These are phyloP conservation scores for Podospora sp. DNA, from an alignment of 495 filamentous ascomycete species.

Conservation along the genomic window DNA sequence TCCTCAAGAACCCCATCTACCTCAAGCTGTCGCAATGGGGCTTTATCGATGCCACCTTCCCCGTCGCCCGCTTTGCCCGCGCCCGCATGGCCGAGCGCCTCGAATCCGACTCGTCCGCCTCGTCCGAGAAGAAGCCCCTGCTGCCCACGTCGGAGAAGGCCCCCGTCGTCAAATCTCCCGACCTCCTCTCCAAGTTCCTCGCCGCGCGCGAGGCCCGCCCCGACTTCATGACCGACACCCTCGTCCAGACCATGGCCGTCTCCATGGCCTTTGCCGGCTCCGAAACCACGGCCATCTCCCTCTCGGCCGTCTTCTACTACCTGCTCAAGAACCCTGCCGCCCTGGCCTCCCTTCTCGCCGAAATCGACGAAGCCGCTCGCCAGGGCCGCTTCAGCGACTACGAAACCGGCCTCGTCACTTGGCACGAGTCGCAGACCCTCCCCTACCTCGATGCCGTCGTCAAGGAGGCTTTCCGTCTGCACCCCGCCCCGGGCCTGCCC, in stretches of 20 bases:
- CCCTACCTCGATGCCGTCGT: conserved; percentile 68
- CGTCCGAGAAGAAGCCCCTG: conserved; percentile 31
- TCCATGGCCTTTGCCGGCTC: conserved; percentile 67
- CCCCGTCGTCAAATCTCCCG: conserved; percentile 52
- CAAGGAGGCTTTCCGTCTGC: conserved; percentile 68
- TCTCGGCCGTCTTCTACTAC: conserved; percentile 67
- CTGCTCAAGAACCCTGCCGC: conserved; percentile 56
- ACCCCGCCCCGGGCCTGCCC: conserved; percentile 63
- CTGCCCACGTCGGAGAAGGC: conserved; percentile 44
- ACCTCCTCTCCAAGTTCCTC: conserved; percentile 63
- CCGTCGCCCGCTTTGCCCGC: conserved; percentile 63
- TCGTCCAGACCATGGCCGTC: conserved; percentile 66
- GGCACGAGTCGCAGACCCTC: conserved; percentile 59
- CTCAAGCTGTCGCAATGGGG: conserved; percentile 52
- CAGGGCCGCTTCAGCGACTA: conserved; percentile 53
- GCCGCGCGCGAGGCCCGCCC: conserved; percentile 60
- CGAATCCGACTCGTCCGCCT: conserved; percentile 35
- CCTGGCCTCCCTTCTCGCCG: conserved; percentile 48
- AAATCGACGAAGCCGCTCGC: conserved; percentile 56
- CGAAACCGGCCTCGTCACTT: conserved; percentile 59
- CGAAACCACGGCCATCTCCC: conserved; percentile 65
- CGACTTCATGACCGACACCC: conserved; percentile 65
- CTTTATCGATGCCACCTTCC: conserved; percentile 58
- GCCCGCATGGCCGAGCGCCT: conserved; percentile 58
- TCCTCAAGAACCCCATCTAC: conserved; percentile 64